A percentile compares a stretch with the other conserved stretches of the same genome.
Conservation (phyloP, 1,284 basidiomycete species). For the Meripilus lineatus region DNA sequence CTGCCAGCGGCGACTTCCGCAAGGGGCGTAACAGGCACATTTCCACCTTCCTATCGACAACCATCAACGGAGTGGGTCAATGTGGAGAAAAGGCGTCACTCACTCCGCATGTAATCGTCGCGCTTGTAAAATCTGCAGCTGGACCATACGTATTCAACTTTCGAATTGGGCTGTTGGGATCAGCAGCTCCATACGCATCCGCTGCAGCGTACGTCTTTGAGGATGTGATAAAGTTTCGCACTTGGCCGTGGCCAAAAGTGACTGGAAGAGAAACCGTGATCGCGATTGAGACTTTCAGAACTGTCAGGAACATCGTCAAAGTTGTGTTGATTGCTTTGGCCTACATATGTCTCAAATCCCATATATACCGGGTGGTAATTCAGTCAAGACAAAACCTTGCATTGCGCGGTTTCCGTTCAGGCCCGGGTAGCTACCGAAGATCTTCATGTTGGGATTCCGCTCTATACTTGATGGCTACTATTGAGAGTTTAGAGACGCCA, state of each 20-base stretch:
- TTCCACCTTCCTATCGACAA: slow-evolving; percentile 15
- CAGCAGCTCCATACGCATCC: slow-evolving; percentile 16
- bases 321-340: too few species aligned
- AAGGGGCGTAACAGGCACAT: slow-evolving; percentile 11
- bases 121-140: slow-evolving; percentile 14
- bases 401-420: too few species aligned
- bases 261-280: not conserved
- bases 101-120: slow-evolving; percentile 17
- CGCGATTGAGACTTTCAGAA: not conserved
- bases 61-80: too few species aligned
- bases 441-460: too few species aligned
- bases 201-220: slow-evolving; percentile 15
- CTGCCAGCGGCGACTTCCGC: slow-evolving; percentile 14
- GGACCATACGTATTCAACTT: slow-evolving; percentile 19
- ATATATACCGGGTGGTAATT: too few species aligned
- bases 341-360: too few species aligned
- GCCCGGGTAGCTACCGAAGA: too few species aligned
- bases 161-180: slow-evolving; percentile 15
- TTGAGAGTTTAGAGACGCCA: too few species aligned
- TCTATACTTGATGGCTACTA: too few species aligned
- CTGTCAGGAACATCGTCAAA: too few species aligned
- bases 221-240: slow-evolving; percentile 15
- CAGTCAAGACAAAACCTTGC: too few species aligned
- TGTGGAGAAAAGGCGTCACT: slow-evolving; percentile 1
- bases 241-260: slow-evolving; percentile 15